Evolutionary conservation across 306 rosid genomes (phyloP).

Genomic region (Hylodesmum podocarpum): DNA sequence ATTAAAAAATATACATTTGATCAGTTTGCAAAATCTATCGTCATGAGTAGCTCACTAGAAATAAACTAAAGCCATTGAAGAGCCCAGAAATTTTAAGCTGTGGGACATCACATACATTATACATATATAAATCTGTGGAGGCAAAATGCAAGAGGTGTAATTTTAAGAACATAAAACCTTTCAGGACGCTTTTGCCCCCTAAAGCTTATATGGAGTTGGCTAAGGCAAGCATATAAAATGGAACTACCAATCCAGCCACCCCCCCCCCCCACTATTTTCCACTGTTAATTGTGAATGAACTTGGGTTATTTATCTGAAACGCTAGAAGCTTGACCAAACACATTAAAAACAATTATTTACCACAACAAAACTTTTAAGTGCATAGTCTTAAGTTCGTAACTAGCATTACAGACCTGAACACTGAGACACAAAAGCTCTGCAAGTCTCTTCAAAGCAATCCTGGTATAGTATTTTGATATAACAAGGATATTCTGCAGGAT

Average conservation of each 20-base stretch:
- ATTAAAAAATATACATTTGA: neutral
- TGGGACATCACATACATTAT: neutral
- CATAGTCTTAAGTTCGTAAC: neutral
- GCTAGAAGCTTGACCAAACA: constrained; percentile 3
- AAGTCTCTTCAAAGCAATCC: constrained; percentile 59
- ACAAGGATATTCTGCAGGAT: constrained; percentile 72
- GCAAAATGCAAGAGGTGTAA: neutral
- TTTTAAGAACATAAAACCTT: neutral
- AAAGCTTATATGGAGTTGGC: neutral
- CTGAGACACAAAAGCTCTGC: constrained; percentile 68
- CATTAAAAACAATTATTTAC: constrained; percentile 3
- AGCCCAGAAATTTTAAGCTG: neutral
- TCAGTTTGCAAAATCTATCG: neutral
- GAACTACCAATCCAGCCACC: neutral
- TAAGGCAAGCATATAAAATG: constrained; percentile 18
- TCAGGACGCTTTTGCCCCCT: neutral
- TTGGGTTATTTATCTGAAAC: neutral
- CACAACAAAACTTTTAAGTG: neutral
- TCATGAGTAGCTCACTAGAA: constrained; percentile 1
- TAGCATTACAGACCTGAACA: constrained; percentile 53
- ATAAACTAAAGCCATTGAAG: neutral
- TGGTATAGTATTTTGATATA: constrained; percentile 73
- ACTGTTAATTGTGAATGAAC: neutral
- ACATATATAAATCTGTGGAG: neutral
- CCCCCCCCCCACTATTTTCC: neutral